Base-by-base conservation (phyloP, 176 grass and related monocot genomes). In the Cenchrus americanus region DNA sequence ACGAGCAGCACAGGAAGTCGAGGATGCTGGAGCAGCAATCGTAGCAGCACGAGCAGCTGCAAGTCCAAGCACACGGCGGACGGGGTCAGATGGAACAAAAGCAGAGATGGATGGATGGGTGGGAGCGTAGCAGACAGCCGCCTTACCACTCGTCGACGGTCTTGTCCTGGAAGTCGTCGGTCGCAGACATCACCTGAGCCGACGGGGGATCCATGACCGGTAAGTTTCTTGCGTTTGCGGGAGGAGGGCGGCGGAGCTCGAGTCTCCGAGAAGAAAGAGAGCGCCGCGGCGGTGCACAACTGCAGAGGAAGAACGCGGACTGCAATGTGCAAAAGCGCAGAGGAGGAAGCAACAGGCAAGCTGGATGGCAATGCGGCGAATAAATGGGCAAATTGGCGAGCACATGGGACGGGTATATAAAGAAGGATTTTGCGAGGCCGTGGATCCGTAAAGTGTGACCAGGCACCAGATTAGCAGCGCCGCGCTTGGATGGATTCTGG, bases 41-140 rank as follows among this genome's bases (percentile, higher is more conserved):
- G 17, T 83, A 92, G 74, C 73, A 95, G 80, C 93, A 92, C 46
- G 90, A 90, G 24, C 93, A 95, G 22, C 93, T 95, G 85, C 69
- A 90, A 90, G 18, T 24, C 26, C 14, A 79, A 13, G 42, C 1
- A 30, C 10, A 65, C 3, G 19, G 52, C 10, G 11, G 5, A 2
- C 13, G 14, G 5, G n/a, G n/a, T 47, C 40, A 37, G n/a, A 62
- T 30, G 11, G 18, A 21, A 15, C 23, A 52, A 80, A n/a, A n/a
- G 65, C 19, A 30, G 60, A 79, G 17, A 48, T 60, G 27, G 8
- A 11, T 7, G 41, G 18, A 6, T 21, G 64, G 8, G 32, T 27
- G 14, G 27, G 73, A 75, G 73, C 59, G 63, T 3, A 62, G 62
- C 50, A 74, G 47, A 11, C 0, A 41, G 48, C 6, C 17, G 15